These are phyloP conservation scores for Cenchrus americanus DNA, from an alignment of 176 grass and related monocot genomes.

Conservation along the genomic window DNA sequence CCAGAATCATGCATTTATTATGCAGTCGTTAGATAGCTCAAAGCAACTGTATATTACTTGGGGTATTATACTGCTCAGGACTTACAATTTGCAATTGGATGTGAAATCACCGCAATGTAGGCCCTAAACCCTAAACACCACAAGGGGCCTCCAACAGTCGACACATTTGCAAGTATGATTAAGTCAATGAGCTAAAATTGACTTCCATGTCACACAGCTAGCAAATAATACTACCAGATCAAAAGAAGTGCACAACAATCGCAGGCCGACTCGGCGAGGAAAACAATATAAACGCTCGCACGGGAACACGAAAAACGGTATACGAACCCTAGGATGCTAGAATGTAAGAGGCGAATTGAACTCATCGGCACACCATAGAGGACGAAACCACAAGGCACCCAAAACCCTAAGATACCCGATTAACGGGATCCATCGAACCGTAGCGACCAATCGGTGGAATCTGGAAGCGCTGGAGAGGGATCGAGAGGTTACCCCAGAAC, in stretches of 20 bases:
- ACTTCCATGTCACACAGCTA: background rate
- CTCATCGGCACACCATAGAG: background rate
- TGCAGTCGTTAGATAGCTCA: background rate
- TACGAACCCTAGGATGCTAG: background rate
- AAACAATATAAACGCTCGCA: background rate
- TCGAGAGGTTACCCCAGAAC: slow-evolving; percentile 44
- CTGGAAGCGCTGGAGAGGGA: background rate
- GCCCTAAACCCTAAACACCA: background rate
- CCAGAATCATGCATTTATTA: background rate
- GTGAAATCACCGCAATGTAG: background rate
- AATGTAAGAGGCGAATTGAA: background rate
- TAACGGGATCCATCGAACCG: background rate
- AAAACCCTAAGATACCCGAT: background rate
- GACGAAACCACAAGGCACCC: background rate
- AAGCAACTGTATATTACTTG: background rate
- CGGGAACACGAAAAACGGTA: background rate
- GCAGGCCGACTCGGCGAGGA: background rate
- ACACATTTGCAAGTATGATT: background rate
- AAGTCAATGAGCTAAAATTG: background rate
- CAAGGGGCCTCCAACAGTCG: background rate
- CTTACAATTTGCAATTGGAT: background rate
- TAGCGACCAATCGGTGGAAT: background rate
- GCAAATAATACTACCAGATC: background rate
- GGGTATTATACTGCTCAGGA: background rate
- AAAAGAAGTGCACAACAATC: background rate